phyloP scores from a whole-genome alignment of 495 filamentous ascomycete species.

The Stereocaulon alpinum region DNA sequence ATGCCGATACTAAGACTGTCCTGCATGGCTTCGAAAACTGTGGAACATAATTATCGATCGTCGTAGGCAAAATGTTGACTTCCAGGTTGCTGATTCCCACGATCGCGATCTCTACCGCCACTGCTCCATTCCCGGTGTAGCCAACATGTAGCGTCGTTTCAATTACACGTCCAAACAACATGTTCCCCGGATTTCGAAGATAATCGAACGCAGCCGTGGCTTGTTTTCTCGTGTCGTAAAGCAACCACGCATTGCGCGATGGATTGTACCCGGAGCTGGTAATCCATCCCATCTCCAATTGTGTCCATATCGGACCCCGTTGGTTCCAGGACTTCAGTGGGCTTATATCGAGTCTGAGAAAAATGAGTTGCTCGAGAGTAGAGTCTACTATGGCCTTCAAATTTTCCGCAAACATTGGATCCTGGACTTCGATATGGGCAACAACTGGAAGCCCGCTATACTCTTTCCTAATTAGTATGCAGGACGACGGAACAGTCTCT shows the following conservation, averaged over 20 bases:
- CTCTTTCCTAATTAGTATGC: background rate
- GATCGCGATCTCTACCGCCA: background rate
- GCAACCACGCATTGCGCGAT: constrained; percentile 9
- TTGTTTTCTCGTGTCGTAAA: background rate
- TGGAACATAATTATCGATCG: background rate
- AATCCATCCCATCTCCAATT: constrained; percentile 6
- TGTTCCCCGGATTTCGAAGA: background rate
- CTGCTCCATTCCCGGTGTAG: background rate
- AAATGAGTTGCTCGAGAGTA: background rate
- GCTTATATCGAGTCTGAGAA: background rate
- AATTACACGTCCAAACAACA: constrained; percentile 6
- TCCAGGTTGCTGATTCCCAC: constrained; percentile 14
- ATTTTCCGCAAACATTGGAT: background rate
- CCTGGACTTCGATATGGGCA: constrained; percentile 4
- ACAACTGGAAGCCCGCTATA: background rate
- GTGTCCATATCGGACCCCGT: background rate
- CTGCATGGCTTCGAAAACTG: background rate
- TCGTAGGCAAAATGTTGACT: background rate
- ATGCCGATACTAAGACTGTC: background rate
- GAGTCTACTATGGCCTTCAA: background rate
- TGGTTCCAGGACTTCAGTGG: background rate
- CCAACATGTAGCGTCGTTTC: background rate
- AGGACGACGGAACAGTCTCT: background rate
- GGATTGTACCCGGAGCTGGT: constrained; percentile 17
- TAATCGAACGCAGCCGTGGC: background rate